Evolutionary conservation across 1,284 basidiomycete species (phyloP), one percentile per base, ranked within the genome.

Genomic region (Microbotryum silenes-acaulis): DNA sequence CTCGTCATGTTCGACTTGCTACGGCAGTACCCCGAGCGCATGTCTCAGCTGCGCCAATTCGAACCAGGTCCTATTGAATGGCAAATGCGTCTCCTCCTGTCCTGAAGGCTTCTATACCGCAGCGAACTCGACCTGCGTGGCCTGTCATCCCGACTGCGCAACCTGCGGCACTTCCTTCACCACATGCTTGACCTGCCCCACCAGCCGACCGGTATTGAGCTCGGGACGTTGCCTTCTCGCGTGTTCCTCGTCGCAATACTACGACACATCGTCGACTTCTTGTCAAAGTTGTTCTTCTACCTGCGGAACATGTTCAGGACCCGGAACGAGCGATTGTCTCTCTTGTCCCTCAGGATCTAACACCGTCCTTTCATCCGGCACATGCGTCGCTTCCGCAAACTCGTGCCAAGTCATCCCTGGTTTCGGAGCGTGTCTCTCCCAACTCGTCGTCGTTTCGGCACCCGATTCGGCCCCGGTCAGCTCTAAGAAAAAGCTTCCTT

Each of bases 81-180:
- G 88, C 18, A 81, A 82, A 74, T 91, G 88, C 70, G 82, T 87
- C 45, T 42, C 64, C 1, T 80, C 83, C 6, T 91, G 88, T 72
- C 87, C 89, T 0, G 79, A 83, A 25, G 82, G 81, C 64, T 81
- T 83, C 4, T 86, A 89, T 76, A 77, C 79, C 54, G 81, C 85
- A 18, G 5, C 61, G 18, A 42, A 54, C 8, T 21, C 82, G 82
- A 74, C 81, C 23, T 91, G 88, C 74, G 71, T 84, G 56, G 67
- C 81, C 4, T 91, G 89, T 74, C 88, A 91, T 62, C 82, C 87
- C 0, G 89, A 91, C 72, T 91, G 88, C 70, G 82, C 81, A 7
- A 83, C 84, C 6, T 91, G 89, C 75, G 81, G 84, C 25, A 85
- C 85, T 33, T 73, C 80, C 42, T 88, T 89, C 77, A 84, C 82